Evolutionary conservation across 169 alveolate genomes (phyloP).

Genomic region (Cryptosporidium muris): DNA sequence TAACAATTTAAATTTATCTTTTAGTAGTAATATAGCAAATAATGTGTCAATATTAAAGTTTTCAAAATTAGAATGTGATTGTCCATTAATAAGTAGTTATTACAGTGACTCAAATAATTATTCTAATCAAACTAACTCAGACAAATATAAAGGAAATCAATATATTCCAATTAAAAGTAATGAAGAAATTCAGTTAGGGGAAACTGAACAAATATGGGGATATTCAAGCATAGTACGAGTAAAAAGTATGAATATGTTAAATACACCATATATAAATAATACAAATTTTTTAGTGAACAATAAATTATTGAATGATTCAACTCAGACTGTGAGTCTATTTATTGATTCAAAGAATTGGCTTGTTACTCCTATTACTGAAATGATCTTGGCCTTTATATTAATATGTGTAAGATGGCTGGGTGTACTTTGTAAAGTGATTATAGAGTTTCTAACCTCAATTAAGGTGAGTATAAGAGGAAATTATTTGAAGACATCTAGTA

Average conservation of each 20-base stretch:
- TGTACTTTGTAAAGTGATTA: background rate
- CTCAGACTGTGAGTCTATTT: background rate
- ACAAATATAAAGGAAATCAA: background rate
- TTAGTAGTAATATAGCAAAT: background rate
- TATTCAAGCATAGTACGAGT: too few relatives aligned
- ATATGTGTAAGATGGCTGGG: conserved; percentile 15
- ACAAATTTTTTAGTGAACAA: too few relatives aligned
- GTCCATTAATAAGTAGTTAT: background rate
- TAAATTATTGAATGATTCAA: too few relatives aligned
- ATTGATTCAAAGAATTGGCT: conserved; percentile 40
- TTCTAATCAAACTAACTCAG: background rate
- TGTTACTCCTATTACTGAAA: conserved; percentile 15
- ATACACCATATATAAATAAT: too few relatives aligned
- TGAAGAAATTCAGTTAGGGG: too few relatives aligned
- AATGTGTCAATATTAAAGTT: conserved; percentile 2
- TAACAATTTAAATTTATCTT: background rate
- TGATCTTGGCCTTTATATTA: conserved; percentile 15
- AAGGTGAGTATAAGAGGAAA: background rate
- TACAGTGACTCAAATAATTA: background rate
- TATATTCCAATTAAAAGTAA: too few relatives aligned
- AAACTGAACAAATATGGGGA: too few relatives aligned
- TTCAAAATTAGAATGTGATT: conserved; percentile 31
- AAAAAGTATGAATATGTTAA: too few relatives aligned
- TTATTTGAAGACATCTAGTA: conserved; percentile 14
- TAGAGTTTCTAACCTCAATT: conserved; percentile 28